These are phyloP conservation scores for Heliamphora pulchella DNA, from an alignment of 179 eudicot genomes.

Conservation along the genomic window DNA sequence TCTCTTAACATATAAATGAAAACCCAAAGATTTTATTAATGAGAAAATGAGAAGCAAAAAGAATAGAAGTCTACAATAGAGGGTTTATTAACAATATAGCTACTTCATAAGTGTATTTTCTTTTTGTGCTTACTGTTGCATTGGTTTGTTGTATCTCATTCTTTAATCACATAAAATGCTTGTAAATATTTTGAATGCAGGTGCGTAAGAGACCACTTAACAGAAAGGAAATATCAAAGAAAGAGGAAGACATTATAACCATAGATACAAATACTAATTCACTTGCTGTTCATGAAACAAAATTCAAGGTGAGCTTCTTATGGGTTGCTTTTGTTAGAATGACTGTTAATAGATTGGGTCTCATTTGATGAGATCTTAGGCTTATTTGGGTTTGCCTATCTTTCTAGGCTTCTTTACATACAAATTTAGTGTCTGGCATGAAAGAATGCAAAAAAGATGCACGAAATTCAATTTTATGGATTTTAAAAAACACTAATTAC, in stretches of 20 bases:
- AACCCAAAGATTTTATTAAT: too few relatives aligned
- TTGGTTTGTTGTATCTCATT: conserved; percentile 6
- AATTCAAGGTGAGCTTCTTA: conserved; percentile 44
- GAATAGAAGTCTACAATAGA: not conserved
- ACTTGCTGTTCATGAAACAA: conserved; percentile 70
- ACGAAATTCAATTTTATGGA: too few relatives aligned
- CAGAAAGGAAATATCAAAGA: conserved; percentile 57
- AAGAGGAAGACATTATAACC: conserved; percentile 60
- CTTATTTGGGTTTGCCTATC: not conserved
- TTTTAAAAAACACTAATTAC: too few relatives aligned
- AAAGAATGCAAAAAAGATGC: too few relatives aligned
- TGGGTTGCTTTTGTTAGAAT: not conserved
- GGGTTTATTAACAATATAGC: not conserved
- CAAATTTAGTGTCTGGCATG: too few relatives aligned
- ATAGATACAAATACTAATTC: conserved; percentile 45
- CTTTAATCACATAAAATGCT: not conserved
- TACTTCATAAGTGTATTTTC: not conserved
- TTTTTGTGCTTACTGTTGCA: conserved; percentile 7
- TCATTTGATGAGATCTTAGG: not conserved
- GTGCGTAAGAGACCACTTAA: conserved; percentile 75
- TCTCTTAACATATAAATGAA: too few relatives aligned
- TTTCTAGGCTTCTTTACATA: not conserved
- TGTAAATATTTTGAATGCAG: conserved; percentile 24
- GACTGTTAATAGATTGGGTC: not conserved
- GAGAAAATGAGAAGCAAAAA: not conserved